These are phyloP conservation scores for Ophiostoma ulmi DNA, from an alignment of 2,329 filamentous ascomycete genomes.

Conservation along the genomic window DNA sequence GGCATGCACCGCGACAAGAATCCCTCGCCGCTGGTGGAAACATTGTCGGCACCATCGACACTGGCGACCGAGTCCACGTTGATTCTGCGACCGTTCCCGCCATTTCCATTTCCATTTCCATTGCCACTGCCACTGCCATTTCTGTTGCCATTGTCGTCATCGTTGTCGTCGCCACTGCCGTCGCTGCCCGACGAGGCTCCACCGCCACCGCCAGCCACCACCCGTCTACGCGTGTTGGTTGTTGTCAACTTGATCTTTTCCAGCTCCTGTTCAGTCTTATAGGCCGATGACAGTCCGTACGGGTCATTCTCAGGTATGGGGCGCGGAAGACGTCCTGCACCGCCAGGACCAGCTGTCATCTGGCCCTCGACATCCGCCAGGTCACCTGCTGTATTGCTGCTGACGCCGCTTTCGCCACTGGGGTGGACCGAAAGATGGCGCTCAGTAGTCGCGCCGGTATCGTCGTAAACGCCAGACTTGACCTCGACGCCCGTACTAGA, in stretches of 20 bases:
- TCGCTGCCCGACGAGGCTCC: neutral
- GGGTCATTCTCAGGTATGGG: constrained; percentile 68
- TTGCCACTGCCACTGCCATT: neutral
- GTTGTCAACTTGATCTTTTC: constrained; percentile 74
- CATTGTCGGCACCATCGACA: neutral
- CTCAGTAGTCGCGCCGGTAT: constrained; percentile 40
- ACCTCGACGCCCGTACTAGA: constrained; percentile 46
- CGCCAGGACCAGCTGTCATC: constrained; percentile 32
- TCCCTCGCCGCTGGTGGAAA: neutral
- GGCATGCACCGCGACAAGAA: constrained; percentile 12
- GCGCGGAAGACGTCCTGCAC: constrained; percentile 47
- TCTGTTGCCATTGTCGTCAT: neutral
- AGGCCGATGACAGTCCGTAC: constrained; percentile 67
- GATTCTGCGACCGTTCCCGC: neutral
- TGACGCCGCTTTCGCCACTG: constrained; percentile 13
- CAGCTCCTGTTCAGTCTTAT: constrained; percentile 75
- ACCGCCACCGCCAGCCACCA: neutral
- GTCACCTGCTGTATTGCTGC: constrained; percentile 10
- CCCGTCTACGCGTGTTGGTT: constrained; percentile 44
- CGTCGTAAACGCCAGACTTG: constrained; percentile 33
- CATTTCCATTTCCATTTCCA: neutral
- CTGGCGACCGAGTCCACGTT: neutral
- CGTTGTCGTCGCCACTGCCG: constrained; percentile 3
- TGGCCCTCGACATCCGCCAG: constrained; percentile 48
- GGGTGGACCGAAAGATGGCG: constrained; percentile 37